Base-by-base conservation (phyloP, 306 rosid genomes). In the Vachellia pachyceras region DNA sequence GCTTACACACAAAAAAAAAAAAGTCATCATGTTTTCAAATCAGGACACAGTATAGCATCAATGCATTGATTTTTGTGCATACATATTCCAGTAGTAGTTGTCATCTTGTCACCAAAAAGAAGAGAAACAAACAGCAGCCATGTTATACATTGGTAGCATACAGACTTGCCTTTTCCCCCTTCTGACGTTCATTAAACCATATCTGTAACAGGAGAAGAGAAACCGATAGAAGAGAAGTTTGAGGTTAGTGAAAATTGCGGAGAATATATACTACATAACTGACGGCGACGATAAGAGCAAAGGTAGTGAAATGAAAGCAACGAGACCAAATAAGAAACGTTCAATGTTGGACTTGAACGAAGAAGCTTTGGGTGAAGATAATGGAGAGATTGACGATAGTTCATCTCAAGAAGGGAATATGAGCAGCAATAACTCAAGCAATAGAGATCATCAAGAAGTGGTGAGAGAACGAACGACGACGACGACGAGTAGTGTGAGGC, bases 321-420 rank as follows among this genome's bases (percentile, higher is more conserved):
- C 33, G 3, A 76, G 15, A 73, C 23, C 35, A 20, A 68, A 84
- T 20, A 72, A 84, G 77, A 89, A 88, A 68, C 84, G 88, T 57
- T 89, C 89, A 3, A 88, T 85, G 52, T 83, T 88, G 0, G 90
- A 89, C 75, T 82, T 91, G 80, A 91, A 91, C 15, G 89, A 91
- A 88, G 90, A 88, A 55, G 93, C 87, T 13, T 54, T 45, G 40
- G 75, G 63, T 39, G 70, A 70, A 23, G 13, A 74, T 35, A 75
- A 52, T 41, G 80, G 4, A 0, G 80, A 68, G 20, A 77, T 39
- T 14, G 37, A 42, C 25, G 85, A 76, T 1, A 73, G 40, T 57
- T 75, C 87, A 23, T 68, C 72, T 41, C 83, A 87, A 61, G 86
- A 86, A 69, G 85, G 77, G 7, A 76, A 75, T 41, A 25, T 72